phyloP scores from a whole-genome alignment of 1,139 yeast species.

The Schwanniomyces etchellsii region DNA sequence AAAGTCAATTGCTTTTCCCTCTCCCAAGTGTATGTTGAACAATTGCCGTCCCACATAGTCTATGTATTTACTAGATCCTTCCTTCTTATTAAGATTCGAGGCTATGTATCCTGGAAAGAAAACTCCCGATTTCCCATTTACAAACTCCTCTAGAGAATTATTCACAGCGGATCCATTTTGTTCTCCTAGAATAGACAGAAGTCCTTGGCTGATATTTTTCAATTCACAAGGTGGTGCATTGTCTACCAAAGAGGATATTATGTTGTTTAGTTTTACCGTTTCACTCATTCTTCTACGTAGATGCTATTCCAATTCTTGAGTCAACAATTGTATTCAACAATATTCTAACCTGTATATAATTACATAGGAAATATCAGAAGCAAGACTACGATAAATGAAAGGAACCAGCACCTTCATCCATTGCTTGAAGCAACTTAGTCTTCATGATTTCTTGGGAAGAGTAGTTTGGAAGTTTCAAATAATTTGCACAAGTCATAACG shows the following conservation, averaged over 20 bases:
- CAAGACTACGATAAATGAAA: conserved; percentile 64
- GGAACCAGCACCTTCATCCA: conserved; percentile 85
- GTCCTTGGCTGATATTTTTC: conserved; percentile 22
- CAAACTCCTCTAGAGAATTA: conserved; percentile 23
- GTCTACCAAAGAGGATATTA: conserved; percentile 29
- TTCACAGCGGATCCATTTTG: conserved; percentile 18
- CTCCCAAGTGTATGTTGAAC: conserved; percentile 59
- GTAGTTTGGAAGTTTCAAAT: conserved; percentile 83
- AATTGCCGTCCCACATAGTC: conserved; percentile 38
- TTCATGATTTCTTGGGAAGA: conserved; percentile 56
- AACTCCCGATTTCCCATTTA: conserved; percentile 25
- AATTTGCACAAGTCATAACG: conserved; percentile 98
- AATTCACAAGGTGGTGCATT: conserved; percentile 42
- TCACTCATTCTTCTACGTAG: conserved; percentile 7
- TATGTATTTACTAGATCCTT: conserved; percentile 29
- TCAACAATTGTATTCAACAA: conserved; percentile 1
- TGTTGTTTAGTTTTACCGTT: conserved; percentile 19
- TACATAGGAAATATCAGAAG: conserved; percentile 2
- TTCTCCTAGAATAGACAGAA: conserved; percentile 17
- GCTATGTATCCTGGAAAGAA: conserved; percentile 30
- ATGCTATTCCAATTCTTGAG: background rate
- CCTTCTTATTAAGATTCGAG: conserved; percentile 27
- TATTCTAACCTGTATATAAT: background rate
- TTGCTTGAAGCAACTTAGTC: conserved; percentile 58
- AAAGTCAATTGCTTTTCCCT: conserved; percentile 42